Evolutionary conservation across 2,329 filamentous ascomycete species (phyloP), one percentile per base, ranked within the genome.

Genomic region (Exophiala bonariae): DNA sequence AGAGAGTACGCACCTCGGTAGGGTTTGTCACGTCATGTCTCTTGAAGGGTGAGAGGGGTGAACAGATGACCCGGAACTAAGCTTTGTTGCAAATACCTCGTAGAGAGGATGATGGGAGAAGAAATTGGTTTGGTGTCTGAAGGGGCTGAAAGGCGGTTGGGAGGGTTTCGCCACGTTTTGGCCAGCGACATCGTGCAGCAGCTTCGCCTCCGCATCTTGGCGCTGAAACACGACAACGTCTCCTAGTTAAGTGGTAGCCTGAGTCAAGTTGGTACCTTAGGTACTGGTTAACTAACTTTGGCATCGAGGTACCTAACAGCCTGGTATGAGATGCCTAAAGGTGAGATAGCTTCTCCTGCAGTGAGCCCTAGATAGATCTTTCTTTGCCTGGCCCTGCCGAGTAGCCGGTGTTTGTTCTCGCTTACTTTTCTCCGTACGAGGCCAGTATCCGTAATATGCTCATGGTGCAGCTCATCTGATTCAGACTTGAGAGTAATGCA

Each of bases 61-160:
- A 26, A 11, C 23, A 26, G 23, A 26, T 26, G 23, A 26, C 32
- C n/a, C n/a, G n/a, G n/a, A n/a, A n/a, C n/a, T n/a, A n/a, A n/a
- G n/a, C n/a, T n/a, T n/a, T n/a, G n/a, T n/a, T n/a, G n/a, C n/a
- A n/a, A n/a, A n/a, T n/a, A n/a, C n/a, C n/a, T n/a, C 14, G 26
- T 16, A 18, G 14, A 37, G 14, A 26, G 11, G 34, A 20, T 14
- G 13, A 14, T 34, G n/a, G 10, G 26, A 28, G 11, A 11, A 31
- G 40, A 52, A 35, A 44, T 47, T 52, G 23, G 31, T 18, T 41
- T 22, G 33, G 31, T 48, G 40, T 47, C 32, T 37, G 49, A 52
- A 52, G 49, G 44, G 44, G 44, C 30, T 35, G 39, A 48, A 38
- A 31, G 28, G 41, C 18, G 30, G 13, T 10, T 16, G 17, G 32